Evolutionary conservation across 768 basidiomycete genomes (phyloP), one percentile per base, ranked within the genome.

Genomic region (Rickenella mellea): DNA sequence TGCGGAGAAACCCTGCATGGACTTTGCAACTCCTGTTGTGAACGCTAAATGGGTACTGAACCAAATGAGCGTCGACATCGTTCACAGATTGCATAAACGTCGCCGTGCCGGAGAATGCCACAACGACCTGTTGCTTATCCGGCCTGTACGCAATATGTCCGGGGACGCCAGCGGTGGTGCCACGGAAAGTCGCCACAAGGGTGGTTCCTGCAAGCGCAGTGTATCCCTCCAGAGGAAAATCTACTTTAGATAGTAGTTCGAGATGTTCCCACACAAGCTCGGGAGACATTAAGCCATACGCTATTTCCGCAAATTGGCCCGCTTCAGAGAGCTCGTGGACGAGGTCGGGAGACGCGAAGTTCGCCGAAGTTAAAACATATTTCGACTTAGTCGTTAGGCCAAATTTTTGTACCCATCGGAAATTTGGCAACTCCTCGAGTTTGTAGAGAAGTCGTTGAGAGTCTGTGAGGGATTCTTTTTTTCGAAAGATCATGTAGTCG

Each of bases 231-330:
- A 80, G 55, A 19, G 75, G 76, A 53, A 69, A 78, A 10, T 59
- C 57, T 8, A 65, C 58, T 40, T 63, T 57, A 24, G 61, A 53
- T 9, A 78, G 58, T 15, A 49, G 44, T 14, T 57, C 54, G 28
- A 67, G 52, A 48, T 73, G 62, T n/a, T n/a, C n/a, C 45, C 73
- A 65, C 10, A 78, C 51, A 47, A 66, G 63, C n/a, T 60, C 54
- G 24, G 69, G 55, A 15, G 70, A 62, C 29, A 72, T 48, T 3
- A 58, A 41, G 40, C 69, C 68, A 48, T 77, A 71, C 1, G 67
- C 67, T 6, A 74, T 37, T 51, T 78, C 74, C 6, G 74, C 69
- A 53, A 76, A 79, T 59, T 79, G 71, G 11, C 76, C 73, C 66
- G 53, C 25, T 35, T 72, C 68, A 38, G 68, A 59, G 19, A 78